Evolutionary conservation across 2,329 filamentous ascomycete genomes (phyloP).

Genomic region (Basipetospora chlamydospora): DNA sequence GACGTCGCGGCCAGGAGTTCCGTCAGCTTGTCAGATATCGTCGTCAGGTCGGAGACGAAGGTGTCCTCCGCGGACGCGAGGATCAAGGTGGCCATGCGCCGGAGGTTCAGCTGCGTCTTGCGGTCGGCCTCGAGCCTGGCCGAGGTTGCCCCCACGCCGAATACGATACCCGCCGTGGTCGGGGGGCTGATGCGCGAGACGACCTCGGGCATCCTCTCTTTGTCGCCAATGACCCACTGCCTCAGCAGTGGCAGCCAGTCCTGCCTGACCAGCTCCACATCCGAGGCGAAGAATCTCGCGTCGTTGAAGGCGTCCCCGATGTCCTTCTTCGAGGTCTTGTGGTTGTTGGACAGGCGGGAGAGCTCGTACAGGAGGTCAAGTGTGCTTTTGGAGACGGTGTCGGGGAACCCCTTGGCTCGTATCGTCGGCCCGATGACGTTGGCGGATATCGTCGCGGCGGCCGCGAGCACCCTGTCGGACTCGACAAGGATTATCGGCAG

Average conservation of each 20-base stretch:
- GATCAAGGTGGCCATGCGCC: conserved; percentile 65
- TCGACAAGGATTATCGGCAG: conserved; percentile 75
- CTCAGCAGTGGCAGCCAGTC: conserved; percentile 74
- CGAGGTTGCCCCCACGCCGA: conserved; percentile 91
- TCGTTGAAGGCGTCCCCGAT: conserved; percentile 87
- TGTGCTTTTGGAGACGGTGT: conserved; percentile 60
- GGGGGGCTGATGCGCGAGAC: conserved; percentile 67
- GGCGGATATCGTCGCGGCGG: conserved; percentile 66
- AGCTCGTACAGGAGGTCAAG: conserved; percentile 65
- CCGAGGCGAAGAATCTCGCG: conserved; percentile 64
- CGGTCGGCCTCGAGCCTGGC: conserved; percentile 90
- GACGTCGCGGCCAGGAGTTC: conserved; percentile 74
- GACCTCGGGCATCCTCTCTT: conserved; percentile 74
- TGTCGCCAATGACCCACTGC: conserved; percentile 76
- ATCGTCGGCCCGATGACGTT: conserved; percentile 72
- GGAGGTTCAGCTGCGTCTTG: conserved; percentile 78
- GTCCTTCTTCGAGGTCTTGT: conserved; percentile 89
- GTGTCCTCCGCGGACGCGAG: conserved; percentile 64
- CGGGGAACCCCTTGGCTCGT: conserved; percentile 73
- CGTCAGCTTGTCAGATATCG: conserved; percentile 67
- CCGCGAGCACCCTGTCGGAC: conserved; percentile 65
- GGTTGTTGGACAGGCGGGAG: conserved; percentile 60
- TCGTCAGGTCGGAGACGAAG: conserved; percentile 61
- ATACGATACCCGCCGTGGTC: conserved; percentile 89
- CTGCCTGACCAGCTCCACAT: conserved; percentile 47